Evolutionary conservation across 1,284 basidiomycete genomes (phyloP).

Genomic region (Malassezia caprae): DNA sequence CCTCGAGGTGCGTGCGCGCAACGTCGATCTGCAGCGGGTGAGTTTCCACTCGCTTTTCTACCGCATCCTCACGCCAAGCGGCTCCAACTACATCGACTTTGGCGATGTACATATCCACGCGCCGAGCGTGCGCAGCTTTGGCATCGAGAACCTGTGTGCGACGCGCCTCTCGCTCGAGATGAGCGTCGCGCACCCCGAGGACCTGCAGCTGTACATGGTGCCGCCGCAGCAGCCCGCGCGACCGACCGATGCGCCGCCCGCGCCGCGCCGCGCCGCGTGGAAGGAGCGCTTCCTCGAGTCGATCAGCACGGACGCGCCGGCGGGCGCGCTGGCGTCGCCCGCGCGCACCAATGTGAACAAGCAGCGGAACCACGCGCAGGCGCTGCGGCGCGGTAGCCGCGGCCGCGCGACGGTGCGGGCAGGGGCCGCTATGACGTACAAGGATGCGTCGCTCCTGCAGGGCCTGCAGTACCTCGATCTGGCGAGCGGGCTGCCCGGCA

Average conservation of each 20-base stretch:
- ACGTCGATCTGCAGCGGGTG: conserved; percentile 53
- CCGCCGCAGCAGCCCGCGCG: conserved; percentile 15
- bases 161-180: conserved; percentile 50
- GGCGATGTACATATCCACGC: conserved; percentile 53
- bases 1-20: conserved; percentile 51
- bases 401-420: conserved; percentile 51
- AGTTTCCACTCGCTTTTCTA: conserved; percentile 54
- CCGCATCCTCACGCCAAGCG: conserved; percentile 52
- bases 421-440: conserved; percentile 51
- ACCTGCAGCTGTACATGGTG: conserved; percentile 51
- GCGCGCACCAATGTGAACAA: not conserved
- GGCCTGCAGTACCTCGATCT: conserved; percentile 52
- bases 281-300: conserved; percentile 53
- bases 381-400: conserved; percentile 51
- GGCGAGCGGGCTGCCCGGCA: conserved; percentile 50
- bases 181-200: conserved; percentile 52
- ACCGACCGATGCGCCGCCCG: conserved; percentile 17
- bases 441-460: conserved; percentile 50
- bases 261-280: conserved; percentile 32
- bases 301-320: conserved; percentile 47
- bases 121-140: conserved; percentile 50
- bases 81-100: conserved; percentile 53
- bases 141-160: conserved; percentile 51
- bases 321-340: conserved; percentile 2
- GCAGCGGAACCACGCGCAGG: conserved; percentile 43